These are phyloP conservation scores for Coemansia sp. DNA, from an alignment of 192 early-diverging fungal genomes.

Conservation along the genomic window DNA sequence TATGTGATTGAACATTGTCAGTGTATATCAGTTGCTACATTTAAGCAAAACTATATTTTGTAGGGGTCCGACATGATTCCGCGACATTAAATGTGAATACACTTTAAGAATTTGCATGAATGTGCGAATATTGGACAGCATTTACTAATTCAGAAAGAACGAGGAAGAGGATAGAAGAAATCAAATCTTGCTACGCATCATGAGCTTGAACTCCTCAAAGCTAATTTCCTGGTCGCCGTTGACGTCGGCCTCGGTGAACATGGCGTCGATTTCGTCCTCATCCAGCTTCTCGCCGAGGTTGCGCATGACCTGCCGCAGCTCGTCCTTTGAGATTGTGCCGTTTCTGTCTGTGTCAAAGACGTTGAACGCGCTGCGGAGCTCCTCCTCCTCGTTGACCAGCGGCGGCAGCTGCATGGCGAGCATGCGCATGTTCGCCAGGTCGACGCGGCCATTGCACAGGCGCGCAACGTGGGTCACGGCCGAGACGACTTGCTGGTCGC, in stretches of 20 bases:
- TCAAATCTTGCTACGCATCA: slow-evolving; percentile 50
- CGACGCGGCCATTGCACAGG: background rate
- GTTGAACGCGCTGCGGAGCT: slow-evolving; percentile 34
- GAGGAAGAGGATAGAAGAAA: too few species aligned
- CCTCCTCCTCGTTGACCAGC: slow-evolving; percentile 12
- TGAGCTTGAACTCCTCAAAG: slow-evolving; percentile 58
- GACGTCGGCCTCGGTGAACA: slow-evolving; percentile 76
- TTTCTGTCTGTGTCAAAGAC: slow-evolving; percentile 58
- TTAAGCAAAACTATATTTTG: too few species aligned
- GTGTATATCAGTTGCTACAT: too few species aligned
- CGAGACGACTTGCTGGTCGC: background rate
- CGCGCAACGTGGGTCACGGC: background rate
- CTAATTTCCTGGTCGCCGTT: slow-evolving; percentile 65
- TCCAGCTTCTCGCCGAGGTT: slow-evolving; percentile 65
- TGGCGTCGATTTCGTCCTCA: slow-evolving; percentile 71
- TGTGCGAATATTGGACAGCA: too few species aligned
- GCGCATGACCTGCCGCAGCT: slow-evolving; percentile 46
- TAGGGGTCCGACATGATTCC: too few species aligned
- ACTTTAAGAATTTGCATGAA: too few species aligned
- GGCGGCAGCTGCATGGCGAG: slow-evolving; percentile 1
- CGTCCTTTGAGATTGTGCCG: slow-evolving; percentile 50
- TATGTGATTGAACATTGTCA: too few species aligned
- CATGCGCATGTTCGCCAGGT: background rate
- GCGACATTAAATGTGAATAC: too few species aligned
- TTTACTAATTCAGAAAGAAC: too few species aligned